These are phyloP conservation scores for Coemansia sp. DNA, from an alignment of 192 early-diverging fungal genomes.

Conservation along the genomic window DNA sequence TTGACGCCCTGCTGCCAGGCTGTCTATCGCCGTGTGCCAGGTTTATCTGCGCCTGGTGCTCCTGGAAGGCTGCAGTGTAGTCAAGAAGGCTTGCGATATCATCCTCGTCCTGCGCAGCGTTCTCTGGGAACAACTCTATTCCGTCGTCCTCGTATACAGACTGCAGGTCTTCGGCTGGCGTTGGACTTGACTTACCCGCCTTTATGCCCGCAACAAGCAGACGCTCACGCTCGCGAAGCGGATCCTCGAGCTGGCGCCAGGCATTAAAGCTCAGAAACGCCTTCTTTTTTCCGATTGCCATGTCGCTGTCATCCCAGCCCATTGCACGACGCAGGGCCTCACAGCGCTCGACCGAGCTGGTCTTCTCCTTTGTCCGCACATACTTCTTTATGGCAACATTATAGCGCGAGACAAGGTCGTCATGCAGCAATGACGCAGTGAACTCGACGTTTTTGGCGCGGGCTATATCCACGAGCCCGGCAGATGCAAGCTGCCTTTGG, in stretches of 20 bases:
- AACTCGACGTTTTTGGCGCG: constrained; percentile 68
- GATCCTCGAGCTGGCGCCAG: constrained; percentile 85
- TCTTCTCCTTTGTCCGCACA: constrained; percentile 54
- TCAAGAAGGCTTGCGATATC: constrained; percentile 48
- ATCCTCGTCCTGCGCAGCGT: constrained; percentile 36
- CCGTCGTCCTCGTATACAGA: constrained; percentile 54
- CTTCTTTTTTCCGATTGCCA: constrained; percentile 62
- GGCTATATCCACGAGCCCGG: constrained; percentile 69
- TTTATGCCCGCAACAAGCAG: constrained; percentile 51
- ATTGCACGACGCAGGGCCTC: constrained; percentile 56
- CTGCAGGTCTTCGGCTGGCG: constrained; percentile 49
- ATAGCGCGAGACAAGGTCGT: constrained; percentile 81
- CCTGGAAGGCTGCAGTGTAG: constrained; percentile 44
- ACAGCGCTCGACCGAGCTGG: constrained; percentile 45
- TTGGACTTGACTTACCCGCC: constrained; percentile 17
- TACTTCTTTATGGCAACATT: constrained; percentile 56
- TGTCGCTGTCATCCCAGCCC: constrained; percentile 61
- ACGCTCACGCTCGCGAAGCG: constrained; percentile 69
- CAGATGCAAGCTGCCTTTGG: constrained; percentile 68
- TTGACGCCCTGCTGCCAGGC: constrained; percentile 15
- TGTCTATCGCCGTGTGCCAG: constrained; percentile 13
- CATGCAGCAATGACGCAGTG: constrained; percentile 70
- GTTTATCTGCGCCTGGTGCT: constrained; percentile 35
- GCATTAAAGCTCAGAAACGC: constrained; percentile 72
- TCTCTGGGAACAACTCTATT: constrained; percentile 39